Percentiles rank a stretch among this genome's conserved stretches.
These are phyloP conservation scores for Populus hybrid DNA, from an alignment of 441 rosid genomes.

Conservation along the genomic window DNA sequence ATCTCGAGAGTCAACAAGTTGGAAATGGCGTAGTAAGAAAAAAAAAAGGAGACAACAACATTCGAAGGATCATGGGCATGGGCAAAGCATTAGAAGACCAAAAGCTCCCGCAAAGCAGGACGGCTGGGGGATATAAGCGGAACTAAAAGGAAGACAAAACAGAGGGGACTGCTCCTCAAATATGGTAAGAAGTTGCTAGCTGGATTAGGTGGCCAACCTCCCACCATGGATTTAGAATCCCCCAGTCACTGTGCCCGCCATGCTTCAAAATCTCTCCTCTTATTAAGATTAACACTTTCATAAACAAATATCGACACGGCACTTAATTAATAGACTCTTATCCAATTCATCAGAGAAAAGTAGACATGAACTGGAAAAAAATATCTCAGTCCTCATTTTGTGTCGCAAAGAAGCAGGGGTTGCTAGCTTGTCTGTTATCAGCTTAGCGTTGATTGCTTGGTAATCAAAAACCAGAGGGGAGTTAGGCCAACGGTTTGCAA, in stretches of 20 bases:
- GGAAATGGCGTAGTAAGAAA: too few species aligned
- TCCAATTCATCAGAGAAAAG: constrained; percentile 7
- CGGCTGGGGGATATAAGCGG: background rate
- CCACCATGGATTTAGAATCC: constrained; percentile 20
- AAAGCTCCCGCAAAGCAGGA: background rate
- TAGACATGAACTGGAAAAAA: background rate
- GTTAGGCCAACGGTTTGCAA: constrained; percentile 39
- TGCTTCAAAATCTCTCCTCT: constrained; percentile 27
- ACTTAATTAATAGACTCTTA: background rate
- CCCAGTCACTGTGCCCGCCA: constrained; percentile 36
- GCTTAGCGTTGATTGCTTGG: constrained; percentile 31
- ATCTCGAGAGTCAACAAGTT: too few species aligned
- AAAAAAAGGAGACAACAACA: too few species aligned
- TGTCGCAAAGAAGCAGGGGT: background rate
- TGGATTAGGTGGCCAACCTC: constrained; percentile 61
- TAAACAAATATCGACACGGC: background rate
- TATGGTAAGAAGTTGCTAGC: background rate
- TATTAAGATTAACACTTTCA: background rate
- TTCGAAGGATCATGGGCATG: too few species aligned
- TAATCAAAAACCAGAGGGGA: constrained; percentile 43
- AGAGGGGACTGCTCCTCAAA: background rate
- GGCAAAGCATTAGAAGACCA: background rate
- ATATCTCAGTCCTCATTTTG: background rate
- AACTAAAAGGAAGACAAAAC: background rate
- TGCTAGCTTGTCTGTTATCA: background rate